A percentile compares a stretch with the other conserved stretches of the same genome.
Evolutionary conservation across 73 alveolate genomes (phyloP).

Genomic region (Effrenium voratum): DNA sequence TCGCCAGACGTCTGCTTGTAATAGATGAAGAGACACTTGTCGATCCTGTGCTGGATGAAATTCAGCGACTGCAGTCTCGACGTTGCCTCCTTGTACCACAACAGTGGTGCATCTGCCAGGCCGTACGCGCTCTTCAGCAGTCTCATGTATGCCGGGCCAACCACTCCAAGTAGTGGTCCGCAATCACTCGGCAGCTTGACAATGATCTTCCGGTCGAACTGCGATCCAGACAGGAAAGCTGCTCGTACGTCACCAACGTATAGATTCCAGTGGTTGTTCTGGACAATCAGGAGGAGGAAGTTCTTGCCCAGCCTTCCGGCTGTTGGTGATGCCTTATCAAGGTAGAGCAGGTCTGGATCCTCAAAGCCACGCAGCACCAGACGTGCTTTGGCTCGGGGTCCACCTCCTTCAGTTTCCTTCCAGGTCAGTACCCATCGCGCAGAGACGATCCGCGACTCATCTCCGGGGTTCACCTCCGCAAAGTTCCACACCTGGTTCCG

Average conservation of each 20-base stretch:
- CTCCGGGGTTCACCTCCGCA: not conserved
- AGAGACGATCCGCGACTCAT: not conserved
- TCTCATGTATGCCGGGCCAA: not conserved
- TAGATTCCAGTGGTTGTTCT: not conserved
- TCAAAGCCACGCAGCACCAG: constrained; percentile 41
- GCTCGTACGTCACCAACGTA: constrained; percentile 31
- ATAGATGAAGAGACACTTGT: not conserved
- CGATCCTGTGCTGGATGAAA: not conserved
- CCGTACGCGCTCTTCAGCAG: constrained; percentile 58
- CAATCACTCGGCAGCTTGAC: constrained; percentile 33
- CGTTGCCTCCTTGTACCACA: constrained; percentile 20
- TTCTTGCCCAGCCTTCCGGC: not conserved
- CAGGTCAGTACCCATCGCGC: constrained; percentile 42
- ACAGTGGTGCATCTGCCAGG: constrained; percentile 9
- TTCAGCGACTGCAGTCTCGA: not conserved
- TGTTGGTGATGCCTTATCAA: constrained; percentile 19
- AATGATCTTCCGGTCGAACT: not conserved
- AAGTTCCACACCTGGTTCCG: constrained; percentile 37
- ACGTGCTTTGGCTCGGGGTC: constrained; percentile 21
- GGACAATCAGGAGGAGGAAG: not conserved
- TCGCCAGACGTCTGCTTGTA: not conserved
- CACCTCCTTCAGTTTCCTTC: not conserved
- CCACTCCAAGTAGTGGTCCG: not conserved
- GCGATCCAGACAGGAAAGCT: not conserved
- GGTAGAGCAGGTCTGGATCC: constrained; percentile 32